Evolutionary conservation across 768 basidiomycete genomes (phyloP).

Genomic region (Lyophyllum semitale): DNA sequence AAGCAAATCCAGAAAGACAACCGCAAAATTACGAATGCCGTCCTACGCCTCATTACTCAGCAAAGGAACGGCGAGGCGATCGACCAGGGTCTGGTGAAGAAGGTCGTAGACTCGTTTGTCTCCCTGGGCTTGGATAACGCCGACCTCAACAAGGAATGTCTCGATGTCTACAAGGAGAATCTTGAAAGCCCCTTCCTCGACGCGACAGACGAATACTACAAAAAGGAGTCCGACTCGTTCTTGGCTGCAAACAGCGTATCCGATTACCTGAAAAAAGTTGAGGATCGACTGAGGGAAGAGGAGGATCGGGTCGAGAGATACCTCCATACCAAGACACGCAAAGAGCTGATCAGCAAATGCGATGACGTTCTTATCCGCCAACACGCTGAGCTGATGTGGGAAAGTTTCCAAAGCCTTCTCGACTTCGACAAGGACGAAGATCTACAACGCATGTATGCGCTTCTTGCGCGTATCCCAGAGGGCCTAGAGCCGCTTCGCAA

Average conservation of each 20-base stretch:
- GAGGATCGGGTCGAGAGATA: slow-evolving; percentile 96
- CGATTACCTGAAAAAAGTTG: slow-evolving; percentile 96
- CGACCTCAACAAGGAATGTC: slow-evolving; percentile 91
- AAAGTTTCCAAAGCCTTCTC: slow-evolving; percentile 90
- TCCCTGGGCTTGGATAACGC: slow-evolving; percentile 91
- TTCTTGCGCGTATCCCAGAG: slow-evolving; percentile 90
- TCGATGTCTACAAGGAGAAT: slow-evolving; percentile 94
- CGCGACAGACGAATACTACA: slow-evolving; percentile 92
- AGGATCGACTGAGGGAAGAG: slow-evolving; percentile 91
- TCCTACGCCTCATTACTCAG: slow-evolving; percentile 86
- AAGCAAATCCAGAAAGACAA: slow-evolving; percentile 78
- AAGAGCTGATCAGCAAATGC: slow-evolving; percentile 83
- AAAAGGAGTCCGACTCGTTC: slow-evolving; percentile 90
- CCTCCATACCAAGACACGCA: slow-evolving; percentile 88
- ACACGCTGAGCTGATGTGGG: slow-evolving; percentile 90
- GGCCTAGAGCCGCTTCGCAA: slow-evolving; percentile 92
- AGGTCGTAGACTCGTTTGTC: slow-evolving; percentile 96
- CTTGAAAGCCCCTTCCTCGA: slow-evolving; percentile 89
- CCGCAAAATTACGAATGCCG: slow-evolving; percentile 81
- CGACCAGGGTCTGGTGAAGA: slow-evolving; percentile 95
- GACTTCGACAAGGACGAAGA: slow-evolving; percentile 98
- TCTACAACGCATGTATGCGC: slow-evolving; percentile 93
- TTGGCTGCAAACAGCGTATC: slow-evolving; percentile 90
- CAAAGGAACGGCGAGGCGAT: slow-evolving; percentile 96
- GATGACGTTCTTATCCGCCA: slow-evolving; percentile 93